Conservation (phyloP, 2,329 filamentous ascomycete species). For the Aspergillus sp. region DNA sequence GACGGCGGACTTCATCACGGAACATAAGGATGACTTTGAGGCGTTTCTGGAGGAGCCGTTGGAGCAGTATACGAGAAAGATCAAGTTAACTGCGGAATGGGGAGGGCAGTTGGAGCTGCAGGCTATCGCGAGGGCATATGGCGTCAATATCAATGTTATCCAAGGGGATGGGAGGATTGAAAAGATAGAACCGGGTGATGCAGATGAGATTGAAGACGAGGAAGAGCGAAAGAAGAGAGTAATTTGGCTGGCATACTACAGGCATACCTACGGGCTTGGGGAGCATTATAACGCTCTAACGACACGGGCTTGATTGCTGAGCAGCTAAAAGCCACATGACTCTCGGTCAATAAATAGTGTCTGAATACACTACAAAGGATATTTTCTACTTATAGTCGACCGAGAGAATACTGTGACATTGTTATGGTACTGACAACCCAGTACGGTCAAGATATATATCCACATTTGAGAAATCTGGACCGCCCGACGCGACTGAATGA, state of each 20-base stretch:
- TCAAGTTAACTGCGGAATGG: conserved; percentile 91
- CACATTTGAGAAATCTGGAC: not conserved
- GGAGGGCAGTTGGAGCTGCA: conserved; percentile 89
- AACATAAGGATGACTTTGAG: conserved; percentile 77
- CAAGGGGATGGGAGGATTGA: conserved; percentile 81
- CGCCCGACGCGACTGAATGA: not conserved
- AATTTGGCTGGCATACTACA: conserved; percentile 93
- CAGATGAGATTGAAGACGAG: conserved; percentile 40
- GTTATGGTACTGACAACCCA: not conserved
- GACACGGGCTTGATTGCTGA: conserved; percentile 42
- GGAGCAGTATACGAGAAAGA: conserved; percentile 72
- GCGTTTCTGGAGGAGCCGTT: conserved; percentile 86
- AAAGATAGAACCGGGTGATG: conserved; percentile 65
- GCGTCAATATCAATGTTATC: conserved; percentile 79
- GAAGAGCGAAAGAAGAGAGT: conserved; percentile 57
- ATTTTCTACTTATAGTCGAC: not conserved
- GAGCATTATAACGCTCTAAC: conserved; percentile 96
- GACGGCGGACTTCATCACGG: conserved; percentile 77
- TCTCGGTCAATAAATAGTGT: not conserved
- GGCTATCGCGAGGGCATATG: conserved; percentile 81
- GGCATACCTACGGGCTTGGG: conserved; percentile 89
- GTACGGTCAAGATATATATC: too few species aligned
- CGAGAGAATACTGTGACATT: not conserved
- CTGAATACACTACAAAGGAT: not conserved
- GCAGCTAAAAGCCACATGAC: not conserved